Evolutionary conservation across 345 rosid species (phyloP).

Genomic region (Arabis hirsuta): DNA sequence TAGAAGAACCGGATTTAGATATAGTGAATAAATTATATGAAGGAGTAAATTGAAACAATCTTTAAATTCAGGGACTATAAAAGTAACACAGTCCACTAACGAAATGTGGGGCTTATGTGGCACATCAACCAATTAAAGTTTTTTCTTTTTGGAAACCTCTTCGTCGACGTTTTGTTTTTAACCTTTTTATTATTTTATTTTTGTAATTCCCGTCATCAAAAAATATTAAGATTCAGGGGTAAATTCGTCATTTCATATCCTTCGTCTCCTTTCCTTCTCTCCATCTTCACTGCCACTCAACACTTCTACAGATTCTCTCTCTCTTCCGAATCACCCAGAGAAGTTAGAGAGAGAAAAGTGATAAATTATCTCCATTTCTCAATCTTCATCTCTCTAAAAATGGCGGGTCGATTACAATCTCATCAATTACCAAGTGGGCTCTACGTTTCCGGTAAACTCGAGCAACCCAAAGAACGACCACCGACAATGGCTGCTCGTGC

Average conservation of each 20-base stretch:
- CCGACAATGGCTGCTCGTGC: conserved; percentile 90
- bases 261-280: conserved; percentile 15
- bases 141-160: conserved; percentile 26
- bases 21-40: too few species aligned
- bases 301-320: conserved; percentile 32
- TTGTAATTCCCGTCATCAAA: conserved; percentile 14
- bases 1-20: too few species aligned
- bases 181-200: too few species aligned
- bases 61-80: conserved; percentile 4
- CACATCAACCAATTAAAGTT: conserved; percentile 22
- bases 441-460: conserved; percentile 88
- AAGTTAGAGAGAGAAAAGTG: not conserved
- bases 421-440: conserved; percentile 93
- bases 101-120: conserved; percentile 22
- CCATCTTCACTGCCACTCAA: conserved; percentile 45
- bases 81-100: not conserved
- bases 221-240: conserved; percentile 9
- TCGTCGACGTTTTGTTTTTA: conserved; percentile 26
- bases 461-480: conserved; percentile 82
- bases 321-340: conserved; percentile 2
- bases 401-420: conserved; percentile 93
- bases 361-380: not conserved
- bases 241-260: not conserved
- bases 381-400: conserved; percentile 33
- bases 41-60: not conserved